Conservation (phyloP, 108 stramenopile genomes). For the Parmales sp. region DNA sequence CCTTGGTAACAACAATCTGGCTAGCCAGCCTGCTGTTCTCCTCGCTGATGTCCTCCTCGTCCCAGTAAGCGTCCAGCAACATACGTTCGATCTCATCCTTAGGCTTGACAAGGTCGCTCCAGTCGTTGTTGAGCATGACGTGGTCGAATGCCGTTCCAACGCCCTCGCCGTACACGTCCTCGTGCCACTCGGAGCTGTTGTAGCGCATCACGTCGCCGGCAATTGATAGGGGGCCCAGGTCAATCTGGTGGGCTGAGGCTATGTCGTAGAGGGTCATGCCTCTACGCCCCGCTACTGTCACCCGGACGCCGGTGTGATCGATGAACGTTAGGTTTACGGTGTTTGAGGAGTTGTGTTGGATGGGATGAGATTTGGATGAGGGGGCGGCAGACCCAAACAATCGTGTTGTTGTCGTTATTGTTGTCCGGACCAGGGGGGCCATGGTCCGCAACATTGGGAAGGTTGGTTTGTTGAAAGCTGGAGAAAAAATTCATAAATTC, state of each 20-base stretch:
- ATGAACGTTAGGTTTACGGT: constrained; percentile 65
- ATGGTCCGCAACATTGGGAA: no score
- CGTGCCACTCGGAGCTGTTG: constrained; percentile 57
- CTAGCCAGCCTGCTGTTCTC: constrained; percentile 54
- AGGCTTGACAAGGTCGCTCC: constrained; percentile 44
- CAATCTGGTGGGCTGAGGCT: constrained; percentile 62
- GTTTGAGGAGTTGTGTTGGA: constrained; percentile 54
- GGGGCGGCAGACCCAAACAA: no score
- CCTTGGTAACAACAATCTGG: constrained; percentile 49
- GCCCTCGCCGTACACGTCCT: constrained; percentile 76
- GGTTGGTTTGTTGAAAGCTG: no score
- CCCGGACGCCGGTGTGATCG: constrained; percentile 67
- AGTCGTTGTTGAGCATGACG: constrained; percentile 56
- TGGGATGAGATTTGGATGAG: no score
- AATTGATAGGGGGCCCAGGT: constrained; percentile 57
- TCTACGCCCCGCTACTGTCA: constrained; percentile 56
- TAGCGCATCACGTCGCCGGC: constrained; percentile 41
- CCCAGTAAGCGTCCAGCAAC: constrained; percentile 68
- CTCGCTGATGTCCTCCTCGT: constrained; percentile 50
- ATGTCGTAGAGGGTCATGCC: constrained; percentile 60
- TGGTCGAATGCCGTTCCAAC: constrained; percentile 74
- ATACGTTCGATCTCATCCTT: constrained; percentile 39
- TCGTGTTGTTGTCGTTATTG: no score
- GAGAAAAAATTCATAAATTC: no score
- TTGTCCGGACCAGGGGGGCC: no score